These are phyloP conservation scores for Penicillium turbatum DNA, from an alignment of 495 filamentous ascomycete species.

Conservation along the genomic window DNA sequence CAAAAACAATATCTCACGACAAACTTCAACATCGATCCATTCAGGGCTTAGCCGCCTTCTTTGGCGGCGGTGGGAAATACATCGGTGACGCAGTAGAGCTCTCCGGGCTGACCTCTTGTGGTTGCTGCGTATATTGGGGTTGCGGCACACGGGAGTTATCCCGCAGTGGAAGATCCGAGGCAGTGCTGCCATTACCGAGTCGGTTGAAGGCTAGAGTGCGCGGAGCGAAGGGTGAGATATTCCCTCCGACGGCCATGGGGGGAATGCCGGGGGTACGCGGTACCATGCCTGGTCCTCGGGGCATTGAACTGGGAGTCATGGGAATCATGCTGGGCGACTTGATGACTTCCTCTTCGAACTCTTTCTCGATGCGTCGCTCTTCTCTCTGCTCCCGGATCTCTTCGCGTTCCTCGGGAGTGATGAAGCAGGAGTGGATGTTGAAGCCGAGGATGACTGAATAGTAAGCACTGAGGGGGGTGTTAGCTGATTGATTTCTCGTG, in stretches of 20 bases:
- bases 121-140: conserved; percentile 21
- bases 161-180: conserved; percentile 43
- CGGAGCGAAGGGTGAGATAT: conserved; percentile 37
- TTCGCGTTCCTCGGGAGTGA: conserved; percentile 44
- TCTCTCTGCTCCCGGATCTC: conserved; percentile 33
- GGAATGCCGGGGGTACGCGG: conserved; percentile 28
- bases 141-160: conserved; percentile 24
- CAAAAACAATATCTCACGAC: conserved; percentile 3
- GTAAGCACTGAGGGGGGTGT: conserved; percentile 40
- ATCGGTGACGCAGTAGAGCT: conserved; percentile 21
- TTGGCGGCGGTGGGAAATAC: conserved; percentile 45
- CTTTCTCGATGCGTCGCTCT: conserved; percentile 39
- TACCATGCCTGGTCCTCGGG: conserved; percentile 13
- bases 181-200: conserved; percentile 19
- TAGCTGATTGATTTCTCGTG: conserved; percentile 1
- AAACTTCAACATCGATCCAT: not conserved
- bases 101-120: conserved; percentile 19
- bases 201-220: conserved; percentile 43
- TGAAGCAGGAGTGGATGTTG: conserved; percentile 58
- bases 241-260: conserved; percentile 18
- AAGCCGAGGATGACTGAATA: conserved; percentile 55
- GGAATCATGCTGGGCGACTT: conserved; percentile 43
- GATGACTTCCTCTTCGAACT: conserved; percentile 42
- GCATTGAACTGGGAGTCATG: conserved; percentile 25
- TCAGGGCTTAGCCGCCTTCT: conserved; percentile 34